Evolutionary conservation across 1,139 yeast genomes (phyloP), one percentile per base, ranked within the genome.

Genomic region (Suhomyces coccinellae): DNA sequence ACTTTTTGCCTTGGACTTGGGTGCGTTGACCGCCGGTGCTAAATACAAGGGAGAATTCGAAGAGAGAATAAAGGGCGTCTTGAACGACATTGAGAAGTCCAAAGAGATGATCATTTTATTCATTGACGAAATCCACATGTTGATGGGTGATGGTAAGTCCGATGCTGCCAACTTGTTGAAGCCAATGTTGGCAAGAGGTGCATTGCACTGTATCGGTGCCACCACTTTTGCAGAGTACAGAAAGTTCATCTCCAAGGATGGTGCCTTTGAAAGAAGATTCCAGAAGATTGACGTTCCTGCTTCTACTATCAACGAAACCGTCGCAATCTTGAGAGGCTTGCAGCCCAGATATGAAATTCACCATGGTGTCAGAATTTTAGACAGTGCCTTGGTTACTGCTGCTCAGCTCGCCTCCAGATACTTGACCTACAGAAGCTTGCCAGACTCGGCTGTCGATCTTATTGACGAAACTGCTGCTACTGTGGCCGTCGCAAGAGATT

Each of bases 11-110:
- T 77, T 93, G 52, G 99, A 93, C 65, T 77, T 93, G 56, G 98
- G 98, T 52, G 95, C 99, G 1, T 79, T 93, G 58, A 91, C 95
- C 47, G 99, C 99, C 7, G 99, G 99, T 67, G 98, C 99, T 44
- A 93, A 93, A 64, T 91, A 89, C 67, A 95, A 91, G 67, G 99
- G 99, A 69, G 99, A 93, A 63, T 93, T 93, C 61, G 99, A 93
- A 73, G 99, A 93, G 71, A 83, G 99, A 69, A 78, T 93, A 59
- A 93, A 95, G 70, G 98, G 98, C 52, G 99, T 93, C 17, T 75
- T 93, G 61, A 87, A 83, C 63, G 99, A 95, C 59, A 87, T 93
- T 58, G 97, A 89, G 63, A 87, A 89, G 55, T 83, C 97, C 1
- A 83, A 85, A 55, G 88, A 83, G 42, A 79, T 89, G 80, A 90